Evolutionary conservation across 1,139 yeast genomes (phyloP).

Genomic region (Blastobotrys malaysiensis): DNA sequence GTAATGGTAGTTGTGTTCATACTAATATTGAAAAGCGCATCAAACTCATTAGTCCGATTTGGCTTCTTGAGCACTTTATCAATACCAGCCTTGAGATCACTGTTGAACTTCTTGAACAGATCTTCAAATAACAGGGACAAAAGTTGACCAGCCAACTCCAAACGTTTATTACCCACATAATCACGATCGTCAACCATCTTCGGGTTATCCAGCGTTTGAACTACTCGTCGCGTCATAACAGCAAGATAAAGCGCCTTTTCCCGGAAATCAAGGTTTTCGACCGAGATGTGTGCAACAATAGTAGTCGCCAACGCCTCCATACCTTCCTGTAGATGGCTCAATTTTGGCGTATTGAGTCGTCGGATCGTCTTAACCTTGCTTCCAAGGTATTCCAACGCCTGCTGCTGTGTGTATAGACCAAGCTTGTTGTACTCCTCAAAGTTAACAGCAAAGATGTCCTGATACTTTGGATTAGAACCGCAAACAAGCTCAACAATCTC

Average conservation of each 20-base stretch:
- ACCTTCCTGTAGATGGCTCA: slow-evolving; percentile 85
- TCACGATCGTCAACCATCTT: slow-evolving; percentile 96
- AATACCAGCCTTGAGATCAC: slow-evolving; percentile 88
- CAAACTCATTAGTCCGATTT: slow-evolving; percentile 90
- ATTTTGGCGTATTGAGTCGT: slow-evolving; percentile 76
- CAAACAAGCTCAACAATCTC: slow-evolving; percentile 93
- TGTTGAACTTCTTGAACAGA: slow-evolving; percentile 90
- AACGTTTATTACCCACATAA: slow-evolving; percentile 95
- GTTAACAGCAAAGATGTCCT: slow-evolving; percentile 85
- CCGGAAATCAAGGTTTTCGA: slow-evolving; percentile 77
- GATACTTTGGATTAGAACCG: slow-evolving; percentile 82
- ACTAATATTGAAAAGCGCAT: slow-evolving; percentile 81
- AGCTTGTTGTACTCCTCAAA: slow-evolving; percentile 89
- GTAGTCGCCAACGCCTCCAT: slow-evolving; percentile 96
- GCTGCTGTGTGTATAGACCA: slow-evolving; percentile 86
- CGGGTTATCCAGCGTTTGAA: slow-evolving; percentile 93
- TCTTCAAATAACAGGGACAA: slow-evolving; percentile 94
- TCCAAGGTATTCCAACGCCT: slow-evolving; percentile 88
- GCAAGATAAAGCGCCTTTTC: slow-evolving; percentile 94
- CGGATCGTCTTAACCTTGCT: slow-evolving; percentile 87
- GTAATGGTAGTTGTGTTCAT: slow-evolving; percentile 91
- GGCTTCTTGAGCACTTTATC: slow-evolving; percentile 93
- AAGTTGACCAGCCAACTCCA: slow-evolving; percentile 95
- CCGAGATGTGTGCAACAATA: slow-evolving; percentile 90
- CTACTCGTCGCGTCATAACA: slow-evolving; percentile 91